Percentiles rank a stretch among this genome's conserved stretches.
These are phyloP conservation scores for Colletotrichum australisinense DNA, from an alignment of 2,329 filamentous ascomycete genomes.

Conservation along the genomic window DNA sequence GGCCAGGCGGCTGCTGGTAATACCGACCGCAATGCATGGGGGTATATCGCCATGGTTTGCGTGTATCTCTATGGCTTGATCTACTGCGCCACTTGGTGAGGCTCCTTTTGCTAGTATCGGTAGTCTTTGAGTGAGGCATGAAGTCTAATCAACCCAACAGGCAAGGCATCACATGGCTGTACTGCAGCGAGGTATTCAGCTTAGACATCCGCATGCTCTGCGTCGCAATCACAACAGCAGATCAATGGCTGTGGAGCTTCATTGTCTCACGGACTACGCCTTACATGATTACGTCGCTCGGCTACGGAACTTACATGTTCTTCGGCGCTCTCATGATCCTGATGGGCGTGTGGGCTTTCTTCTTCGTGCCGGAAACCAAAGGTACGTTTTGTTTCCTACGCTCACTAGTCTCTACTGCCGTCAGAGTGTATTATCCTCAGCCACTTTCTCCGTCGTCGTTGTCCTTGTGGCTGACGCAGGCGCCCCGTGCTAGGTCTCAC, in stretches of 20 bases:
- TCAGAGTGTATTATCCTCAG: neutral
- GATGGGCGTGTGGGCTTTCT: conserved; percentile 1
- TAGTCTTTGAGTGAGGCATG: neutral
- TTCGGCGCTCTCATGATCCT: neutral
- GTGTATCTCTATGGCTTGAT: conserved; percentile 50
- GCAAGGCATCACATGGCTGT: conserved; percentile 55
- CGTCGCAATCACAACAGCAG: conserved; percentile 45
- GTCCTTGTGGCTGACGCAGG: neutral
- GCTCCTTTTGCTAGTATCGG: neutral
- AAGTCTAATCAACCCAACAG: conserved; percentile 46
- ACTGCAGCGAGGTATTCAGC: conserved; percentile 59
- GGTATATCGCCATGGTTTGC: conserved; percentile 55
- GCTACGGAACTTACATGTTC: conserved; percentile 48
- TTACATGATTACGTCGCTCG: conserved; percentile 52
- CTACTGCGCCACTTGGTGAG: conserved; percentile 16
- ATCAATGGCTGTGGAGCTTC: conserved; percentile 52
- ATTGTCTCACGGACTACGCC: conserved; percentile 50
- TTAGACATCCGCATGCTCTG: conserved; percentile 45
- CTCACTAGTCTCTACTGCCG: too few species aligned
- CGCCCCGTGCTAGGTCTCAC: conserved; percentile 45
- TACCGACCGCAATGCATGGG: conserved; percentile 52
- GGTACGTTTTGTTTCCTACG: neutral
- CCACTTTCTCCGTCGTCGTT: neutral
- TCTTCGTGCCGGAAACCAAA: conserved; percentile 4
- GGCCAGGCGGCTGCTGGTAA: conserved; percentile 56